Evolutionary conservation across 2,329 filamentous ascomycete genomes (phyloP), one percentile per base, ranked within the genome.

Genomic region (Penicillium thymicola): DNA sequence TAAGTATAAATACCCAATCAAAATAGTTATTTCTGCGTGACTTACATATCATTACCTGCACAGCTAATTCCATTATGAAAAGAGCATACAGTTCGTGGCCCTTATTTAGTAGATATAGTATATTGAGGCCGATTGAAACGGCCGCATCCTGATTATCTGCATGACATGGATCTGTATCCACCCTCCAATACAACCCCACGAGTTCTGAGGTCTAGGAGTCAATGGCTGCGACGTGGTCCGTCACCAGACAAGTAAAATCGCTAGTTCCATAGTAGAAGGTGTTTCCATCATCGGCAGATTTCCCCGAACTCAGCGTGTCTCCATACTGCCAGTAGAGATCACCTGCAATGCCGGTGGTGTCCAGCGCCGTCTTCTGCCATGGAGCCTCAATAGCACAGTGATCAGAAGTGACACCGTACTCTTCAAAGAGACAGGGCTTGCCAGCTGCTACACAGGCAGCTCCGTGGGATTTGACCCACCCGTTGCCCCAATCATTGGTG

Each of bases 391-490:
- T 41, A 1, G 41, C 37, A 58, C 69, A 69, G 54, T 72, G 68
- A 53, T 70, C 42, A 13, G 65, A 61, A 0, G 65, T 65, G 3
- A 69, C 67, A 14, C 73, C 73, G 18, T 76, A 76, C 50, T 78
- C 76, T 54, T 78, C 76, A 9, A 78, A 66, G 5, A 78, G 59
- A 51, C 74, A 75, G 0, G 74, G 70, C 60, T 78, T 78, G 40
- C 72, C 74, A 4, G 67, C 67, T 0, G 67, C 69, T 38, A 59
- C 62, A 53, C 75, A 76, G 8, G 72, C 70, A 2, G 63, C 69
- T 23, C 70, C 78, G 60, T 83, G 81, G 9, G 76, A 69, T 11
- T 67, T 65, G 53, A 81, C 75, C 80, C 80, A 83, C 8, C 69
- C 67, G 45, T 74, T 75, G 13, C 79, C 81, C 72, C 75, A 80